These are phyloP conservation scores for Globisporangium spiculum DNA, from an alignment of 352 stramenopile genomes.

Conservation along the genomic window DNA sequence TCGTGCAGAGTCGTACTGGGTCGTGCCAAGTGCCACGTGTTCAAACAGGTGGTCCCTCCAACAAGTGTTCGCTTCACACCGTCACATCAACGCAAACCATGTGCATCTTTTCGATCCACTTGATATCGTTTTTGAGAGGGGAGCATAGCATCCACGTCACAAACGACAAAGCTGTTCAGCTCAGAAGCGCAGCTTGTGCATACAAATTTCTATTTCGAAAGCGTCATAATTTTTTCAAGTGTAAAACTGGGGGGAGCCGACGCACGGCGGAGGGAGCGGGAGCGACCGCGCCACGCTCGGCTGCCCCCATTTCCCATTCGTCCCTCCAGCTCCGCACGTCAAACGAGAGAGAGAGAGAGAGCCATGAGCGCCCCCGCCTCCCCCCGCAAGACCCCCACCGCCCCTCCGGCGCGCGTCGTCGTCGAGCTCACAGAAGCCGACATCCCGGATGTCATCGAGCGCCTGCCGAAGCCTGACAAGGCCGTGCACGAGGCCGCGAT, in stretches of 20 bases:
- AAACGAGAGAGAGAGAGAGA: conserved; percentile 14
- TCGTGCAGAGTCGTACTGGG: neutral
- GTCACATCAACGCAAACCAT: neutral
- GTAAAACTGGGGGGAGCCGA: neutral
- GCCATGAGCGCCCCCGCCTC: conserved; percentile 34
- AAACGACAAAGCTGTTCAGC: neutral
- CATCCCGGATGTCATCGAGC: conserved; percentile 78
- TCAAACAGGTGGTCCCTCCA: neutral
- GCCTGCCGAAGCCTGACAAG: conserved; percentile 87
- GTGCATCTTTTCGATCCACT: neutral
- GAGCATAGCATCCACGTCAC: neutral
- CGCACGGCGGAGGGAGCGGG: neutral
- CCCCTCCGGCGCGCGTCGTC: conserved; percentile 12
- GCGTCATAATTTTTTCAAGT: neutral
- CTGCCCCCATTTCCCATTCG: conserved; percentile 6
- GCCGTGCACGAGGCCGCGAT: conserved; percentile 87
- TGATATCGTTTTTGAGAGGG: neutral
- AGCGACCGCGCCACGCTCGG: neutral
- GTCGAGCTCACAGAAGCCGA: conserved; percentile 41
- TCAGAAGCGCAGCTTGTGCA: neutral
- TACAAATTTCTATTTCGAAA: neutral
- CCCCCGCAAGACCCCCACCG: conserved; percentile 24
- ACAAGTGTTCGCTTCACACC: neutral
- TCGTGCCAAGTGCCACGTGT: neutral
- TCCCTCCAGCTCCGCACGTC: conserved; percentile 4